Evolutionary conservation across 805 yeast species (phyloP).

Genomic region (Candida hispaniensis): DNA sequence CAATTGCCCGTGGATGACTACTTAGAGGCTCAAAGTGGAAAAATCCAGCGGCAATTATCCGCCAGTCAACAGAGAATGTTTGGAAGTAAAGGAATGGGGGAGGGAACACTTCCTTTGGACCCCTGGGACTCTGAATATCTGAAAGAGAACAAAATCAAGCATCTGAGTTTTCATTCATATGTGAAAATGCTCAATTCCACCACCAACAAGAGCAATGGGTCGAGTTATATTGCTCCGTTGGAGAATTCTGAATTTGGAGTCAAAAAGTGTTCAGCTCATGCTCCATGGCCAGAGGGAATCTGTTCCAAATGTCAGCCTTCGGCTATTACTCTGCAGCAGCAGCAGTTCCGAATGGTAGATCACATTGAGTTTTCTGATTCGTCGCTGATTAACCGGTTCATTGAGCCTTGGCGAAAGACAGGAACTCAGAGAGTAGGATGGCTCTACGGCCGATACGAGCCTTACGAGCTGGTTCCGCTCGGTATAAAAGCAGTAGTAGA

Average conservation of each 20-base stretch:
- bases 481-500: slow-evolving; percentile 93
- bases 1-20: slow-evolving; percentile 59
- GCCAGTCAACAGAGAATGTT: slow-evolving; percentile 39
- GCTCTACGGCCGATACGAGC: slow-evolving; percentile 70
- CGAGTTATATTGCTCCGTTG: slow-evolving; percentile 64
- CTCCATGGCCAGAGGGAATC: slow-evolving; percentile 89
- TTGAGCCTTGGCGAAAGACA: slow-evolving; percentile 82
- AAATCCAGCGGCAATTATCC: slow-evolving; percentile 48
- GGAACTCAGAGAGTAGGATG: slow-evolving; percentile 83
- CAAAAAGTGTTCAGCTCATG: slow-evolving; percentile 55
- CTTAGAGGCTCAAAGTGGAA: slow-evolving; percentile 58
- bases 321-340: slow-evolving; percentile 85
- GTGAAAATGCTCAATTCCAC: slow-evolving; percentile 59
- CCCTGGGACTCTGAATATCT: slow-evolving; percentile 85
- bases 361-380: slow-evolving; percentile 85
- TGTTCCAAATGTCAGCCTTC: slow-evolving; percentile 97
- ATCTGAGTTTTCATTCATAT: slow-evolving; percentile 76
- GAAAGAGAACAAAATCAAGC: slow-evolving; percentile 69
- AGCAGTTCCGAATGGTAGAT: slow-evolving; percentile 89
- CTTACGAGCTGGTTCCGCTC: slow-evolving; percentile 73
- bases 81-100: slow-evolving; percentile 94
- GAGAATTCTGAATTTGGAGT: slow-evolving; percentile 61
- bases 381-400: slow-evolving; percentile 64
- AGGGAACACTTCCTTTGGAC: slow-evolving; percentile 88
- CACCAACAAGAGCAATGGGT: slow-evolving; percentile 42